Evolutionary conservation across 345 rosid genomes (phyloP).

Genomic region (Salix viminalis): DNA sequence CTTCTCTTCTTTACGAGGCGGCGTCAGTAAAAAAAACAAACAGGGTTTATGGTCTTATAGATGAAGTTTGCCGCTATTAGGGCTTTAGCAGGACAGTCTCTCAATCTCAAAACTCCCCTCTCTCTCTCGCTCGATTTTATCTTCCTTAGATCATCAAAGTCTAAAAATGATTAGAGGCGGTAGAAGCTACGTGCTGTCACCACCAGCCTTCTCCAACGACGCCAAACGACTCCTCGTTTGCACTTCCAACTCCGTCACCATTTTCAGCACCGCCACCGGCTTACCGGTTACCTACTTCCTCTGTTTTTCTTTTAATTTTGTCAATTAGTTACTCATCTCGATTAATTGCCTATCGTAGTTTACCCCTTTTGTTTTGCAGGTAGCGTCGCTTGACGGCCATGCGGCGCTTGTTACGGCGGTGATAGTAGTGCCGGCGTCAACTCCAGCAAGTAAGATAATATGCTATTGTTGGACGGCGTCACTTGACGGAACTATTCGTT

Average conservation of each 20-base stretch:
- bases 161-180: conserved; percentile 73
- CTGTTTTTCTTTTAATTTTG: not conserved
- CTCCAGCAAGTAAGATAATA: conserved; percentile 48
- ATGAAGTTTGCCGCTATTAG: not conserved
- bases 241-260: conserved; percentile 61
- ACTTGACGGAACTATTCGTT: conserved; percentile 78
- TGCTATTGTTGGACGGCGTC: conserved; percentile 93
- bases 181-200: conserved; percentile 58
- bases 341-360: not conserved
- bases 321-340: not conserved
- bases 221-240: conserved; percentile 79
- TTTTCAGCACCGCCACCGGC: conserved; percentile 85
- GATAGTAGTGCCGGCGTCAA: conserved; percentile 61
- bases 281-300: conserved; percentile 44
- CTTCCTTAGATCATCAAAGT: not conserved
- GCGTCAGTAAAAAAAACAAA: not conserved
- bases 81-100: not conserved
- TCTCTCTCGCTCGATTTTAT: not conserved
- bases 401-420: conserved; percentile 68
- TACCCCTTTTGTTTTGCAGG: conserved; percentile 17
- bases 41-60: not conserved
- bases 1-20: not conserved
- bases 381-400: conserved; percentile 78
- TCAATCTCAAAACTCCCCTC: not conserved
- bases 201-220: conserved; percentile 92